Conservation (phyloP, 2,329 filamentous ascomycete genomes). For the Saccharata proteae region DNA sequence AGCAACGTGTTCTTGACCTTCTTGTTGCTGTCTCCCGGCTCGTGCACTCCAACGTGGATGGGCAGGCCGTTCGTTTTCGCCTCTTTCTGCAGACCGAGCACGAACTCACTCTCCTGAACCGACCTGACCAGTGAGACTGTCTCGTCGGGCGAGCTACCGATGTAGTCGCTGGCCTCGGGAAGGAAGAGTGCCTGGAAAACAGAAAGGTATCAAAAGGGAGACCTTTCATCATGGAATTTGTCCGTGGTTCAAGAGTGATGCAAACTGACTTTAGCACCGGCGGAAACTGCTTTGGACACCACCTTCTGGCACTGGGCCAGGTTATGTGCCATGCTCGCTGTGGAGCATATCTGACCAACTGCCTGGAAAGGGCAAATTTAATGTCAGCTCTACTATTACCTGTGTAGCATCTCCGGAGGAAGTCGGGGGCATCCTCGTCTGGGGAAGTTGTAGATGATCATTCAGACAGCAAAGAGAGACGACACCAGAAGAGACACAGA, state of each 20-base stretch:
- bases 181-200: conserved; percentile 85
- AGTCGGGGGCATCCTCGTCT: too few relatives aligned
- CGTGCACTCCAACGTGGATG: conserved; percentile 82
- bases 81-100: conserved; percentile 58
- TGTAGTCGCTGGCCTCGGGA: conserved; percentile 86
- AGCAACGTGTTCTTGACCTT: conserved; percentile 53
- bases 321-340: conserved; percentile 64
- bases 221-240: too few relatives aligned
- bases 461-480: too few relatives aligned
- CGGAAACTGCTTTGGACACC: conserved; percentile 57
- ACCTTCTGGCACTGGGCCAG: conserved; percentile 64
- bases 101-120: conserved; percentile 56
- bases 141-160: conserved; percentile 55
- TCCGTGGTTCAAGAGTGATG: conserved; percentile 3
- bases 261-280: conserved; percentile 59
- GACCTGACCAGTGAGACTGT: conserved; percentile 60
- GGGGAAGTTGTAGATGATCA: too few relatives aligned
- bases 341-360: conserved; percentile 82
- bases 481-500: too few relatives aligned
- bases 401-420: too few relatives aligned
- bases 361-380: conserved; percentile 57
- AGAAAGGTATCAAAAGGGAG: too few relatives aligned
- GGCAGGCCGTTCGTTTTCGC: conserved; percentile 53
- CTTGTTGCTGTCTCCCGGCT: conserved; percentile 42
- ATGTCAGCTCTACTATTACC: too few relatives aligned